Percentiles rank a stretch among this genome's conserved stretches.
phyloP scores from a whole-genome alignment of 2,329 filamentous ascomycete genomes.

The Penicillium sp. region DNA sequence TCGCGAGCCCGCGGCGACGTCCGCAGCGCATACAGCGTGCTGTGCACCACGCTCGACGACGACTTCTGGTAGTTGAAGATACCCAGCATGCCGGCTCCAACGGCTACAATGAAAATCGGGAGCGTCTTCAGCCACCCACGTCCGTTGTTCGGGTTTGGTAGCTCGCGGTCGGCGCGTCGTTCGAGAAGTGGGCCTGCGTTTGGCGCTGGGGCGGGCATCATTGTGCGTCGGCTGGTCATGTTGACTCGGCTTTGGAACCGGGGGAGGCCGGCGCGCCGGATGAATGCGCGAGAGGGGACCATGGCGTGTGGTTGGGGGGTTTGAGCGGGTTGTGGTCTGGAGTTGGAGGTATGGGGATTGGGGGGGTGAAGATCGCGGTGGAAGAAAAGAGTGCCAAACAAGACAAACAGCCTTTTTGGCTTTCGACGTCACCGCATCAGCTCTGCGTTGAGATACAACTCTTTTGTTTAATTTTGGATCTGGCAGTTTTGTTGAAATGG shows the following conservation, averaged over 20 bases:
- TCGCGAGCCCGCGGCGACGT: slow-evolving; percentile 73
- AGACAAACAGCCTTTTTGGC: slow-evolving; percentile 21
- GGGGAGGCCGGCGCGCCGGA: slow-evolving; percentile 18
- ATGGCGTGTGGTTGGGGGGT: slow-evolving; percentile 6
- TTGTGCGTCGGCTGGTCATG: slow-evolving; percentile 38
- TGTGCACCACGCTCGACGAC: slow-evolving; percentile 80
- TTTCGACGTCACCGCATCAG: slow-evolving; percentile 5
- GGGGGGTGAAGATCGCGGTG: slow-evolving; percentile 1
- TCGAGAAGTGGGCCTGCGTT: slow-evolving; percentile 53
- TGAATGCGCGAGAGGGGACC: slow-evolving; percentile 15
- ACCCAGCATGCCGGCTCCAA: slow-evolving; percentile 70
- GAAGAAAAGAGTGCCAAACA: slow-evolving; percentile 24
- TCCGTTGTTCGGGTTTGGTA: slow-evolving; percentile 46
- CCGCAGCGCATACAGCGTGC: slow-evolving; percentile 87
- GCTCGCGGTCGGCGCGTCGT: slow-evolving; percentile 53
- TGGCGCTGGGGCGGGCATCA: slow-evolving; percentile 52
- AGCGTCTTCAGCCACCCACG: slow-evolving; percentile 70
- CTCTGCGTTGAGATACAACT: not conserved
- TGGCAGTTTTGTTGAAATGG: slow-evolving; percentile 31
- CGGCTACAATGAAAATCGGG: slow-evolving; percentile 73
- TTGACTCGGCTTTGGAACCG: slow-evolving; percentile 10
- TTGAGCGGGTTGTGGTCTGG: not conserved
- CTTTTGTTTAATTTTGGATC: not conserved
- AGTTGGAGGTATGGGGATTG: not conserved
- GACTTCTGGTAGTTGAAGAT: slow-evolving; percentile 99